Base-by-base conservation (phyloP, 306 rosid genomes). In the Cicer pinnatifidum region DNA sequence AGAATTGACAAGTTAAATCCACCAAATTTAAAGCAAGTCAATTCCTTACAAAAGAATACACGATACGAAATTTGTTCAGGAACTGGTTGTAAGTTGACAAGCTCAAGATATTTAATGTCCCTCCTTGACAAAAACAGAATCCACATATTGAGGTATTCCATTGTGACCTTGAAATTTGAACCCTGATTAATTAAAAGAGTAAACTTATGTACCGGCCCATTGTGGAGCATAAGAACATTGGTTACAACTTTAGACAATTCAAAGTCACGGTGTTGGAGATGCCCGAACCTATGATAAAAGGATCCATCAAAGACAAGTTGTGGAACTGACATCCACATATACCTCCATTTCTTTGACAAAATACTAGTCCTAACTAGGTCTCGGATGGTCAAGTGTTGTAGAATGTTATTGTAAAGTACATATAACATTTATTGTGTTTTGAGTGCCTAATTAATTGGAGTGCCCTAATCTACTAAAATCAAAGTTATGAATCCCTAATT, bases 341-440 rank as follows among this genome's bases (percentile, higher is more conserved):
- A 33, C 68, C 84, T 69, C 76, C 80, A 80, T 44, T 61, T 61
- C 40, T 6, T 68, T 9, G 77, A 80, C 1, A 69, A 50, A 60
- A 80, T 41, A 51, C 67, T 60, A 8, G 80, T 80, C 53, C 48
- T 60, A 6, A 61, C 47, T 2, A 16, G 6, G 1, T 75, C 84
- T 5, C 9, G 0, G 28, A 75, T 43, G 9, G 48, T 6, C 52
- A 80, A 43, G 23, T 17, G 1, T 16, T 1, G 2, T n/a, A 80
- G 7, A 45, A 75, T 75, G 43, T n/a, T 2, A 23, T 23, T 2
- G 33, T 23, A 23, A 23, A 23, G 33, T 23, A 23, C 28, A 23
- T 23, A 23, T 23, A 23, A 23, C 33, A 23, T 23, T 23, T 23
- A 23, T 23, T 23, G 33, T 23, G 33, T 23, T 23, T 20, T 20